Evolutionary conservation across 139 green algal species (phyloP), one percentile per base, ranked within the genome.

Genomic region (Dunaliella primolecta): DNA sequence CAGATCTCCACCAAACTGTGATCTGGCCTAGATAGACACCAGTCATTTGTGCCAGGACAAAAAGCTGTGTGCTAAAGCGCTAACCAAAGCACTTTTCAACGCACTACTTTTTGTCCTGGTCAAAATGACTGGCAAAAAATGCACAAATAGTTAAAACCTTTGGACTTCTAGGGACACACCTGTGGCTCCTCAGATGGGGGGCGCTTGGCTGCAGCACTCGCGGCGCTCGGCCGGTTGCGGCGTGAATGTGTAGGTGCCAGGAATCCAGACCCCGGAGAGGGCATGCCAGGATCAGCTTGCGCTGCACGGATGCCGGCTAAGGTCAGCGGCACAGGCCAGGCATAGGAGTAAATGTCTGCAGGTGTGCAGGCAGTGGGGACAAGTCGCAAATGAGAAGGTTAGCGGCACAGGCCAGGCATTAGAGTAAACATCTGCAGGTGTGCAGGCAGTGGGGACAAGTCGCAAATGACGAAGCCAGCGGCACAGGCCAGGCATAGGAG

Each of bases 241-340:
- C 46, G 46, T 15, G 46, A 64, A 64, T 64, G 46, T 64, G 46
- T 64, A 15, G 46, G 46, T 15, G 46, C 46, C 15, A 64, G 15
- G 46, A 64, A 64, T 7, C 46, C 46, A 25, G 46, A 64, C 7
- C 46, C 46, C 7, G 46, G 46, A 15, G 46, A 64, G 46, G 46
- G 46, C 46, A 64, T 64, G 46, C 46, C 46, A 11, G 75, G 75
- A 36, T 75, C 72, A 27, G 46, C 57, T 55, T 88, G 85, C 3
- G 83, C 75, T 24, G n/a, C 75, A 0, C 85, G 85, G 3, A 89
- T 71, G 0, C 37, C 82, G 2, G 76, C 78, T 82, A 81, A 78
- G 25, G 82, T 84, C 23, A 89, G 78, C 11, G 86, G 86, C 37
- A 89, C 57, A 20, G 86, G 86, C 86, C 86, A 89, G 0, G 78